phyloP scores from a whole-genome alignment of 345 rosid species.

The Reutealis trisperma region DNA sequence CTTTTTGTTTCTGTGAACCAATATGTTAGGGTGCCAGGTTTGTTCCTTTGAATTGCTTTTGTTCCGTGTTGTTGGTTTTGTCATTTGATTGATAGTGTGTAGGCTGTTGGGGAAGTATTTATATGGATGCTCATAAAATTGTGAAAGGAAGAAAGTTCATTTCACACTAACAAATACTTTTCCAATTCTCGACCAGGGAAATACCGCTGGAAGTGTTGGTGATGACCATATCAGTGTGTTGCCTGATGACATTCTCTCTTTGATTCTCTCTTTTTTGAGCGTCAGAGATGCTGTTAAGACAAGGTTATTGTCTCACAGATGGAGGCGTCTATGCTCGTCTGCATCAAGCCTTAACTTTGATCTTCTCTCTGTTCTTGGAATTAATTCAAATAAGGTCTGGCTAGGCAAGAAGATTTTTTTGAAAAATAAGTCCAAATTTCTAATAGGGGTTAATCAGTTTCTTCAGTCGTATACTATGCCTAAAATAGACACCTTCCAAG shows the following conservation, averaged over 20 bases:
- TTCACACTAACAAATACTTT: no score
- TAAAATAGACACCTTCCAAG: neutral
- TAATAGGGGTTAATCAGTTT: neutral
- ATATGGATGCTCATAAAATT: no score
- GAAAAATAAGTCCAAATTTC: neutral
- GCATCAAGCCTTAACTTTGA: neutral
- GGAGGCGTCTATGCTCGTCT: neutral
- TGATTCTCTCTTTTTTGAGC: neutral
- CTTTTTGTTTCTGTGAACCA: no score
- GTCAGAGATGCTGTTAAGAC: neutral
- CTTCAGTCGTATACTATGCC: neutral
- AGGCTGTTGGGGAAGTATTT: no score
- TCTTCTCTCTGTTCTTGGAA: neutral
- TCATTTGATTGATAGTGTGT: no score
- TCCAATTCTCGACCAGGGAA: no score
- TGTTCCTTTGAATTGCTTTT: no score
- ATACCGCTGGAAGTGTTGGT: neutral
- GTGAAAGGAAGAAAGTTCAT: no score
- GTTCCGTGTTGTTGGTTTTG: no score
- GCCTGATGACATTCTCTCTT: neutral
- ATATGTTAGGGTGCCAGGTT: no score
- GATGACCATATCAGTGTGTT: neutral
- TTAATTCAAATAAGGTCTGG: no score
- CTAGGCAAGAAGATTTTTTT: neutral
- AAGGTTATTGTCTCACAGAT: neutral